Base-by-base conservation (phyloP, 805 yeast genomes). In the Phaffomyces thermotolerans region DNA sequence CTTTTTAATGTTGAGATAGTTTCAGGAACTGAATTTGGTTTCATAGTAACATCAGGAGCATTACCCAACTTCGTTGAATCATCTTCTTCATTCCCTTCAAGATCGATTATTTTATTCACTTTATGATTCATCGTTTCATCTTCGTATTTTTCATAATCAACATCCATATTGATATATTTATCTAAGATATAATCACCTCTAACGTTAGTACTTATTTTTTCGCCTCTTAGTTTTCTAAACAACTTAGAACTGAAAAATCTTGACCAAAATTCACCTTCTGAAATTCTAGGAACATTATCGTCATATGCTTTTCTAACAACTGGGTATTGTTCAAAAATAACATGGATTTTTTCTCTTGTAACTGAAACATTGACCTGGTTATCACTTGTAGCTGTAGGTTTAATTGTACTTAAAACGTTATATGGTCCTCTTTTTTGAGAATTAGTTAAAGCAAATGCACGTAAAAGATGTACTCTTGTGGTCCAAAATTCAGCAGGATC, bases 241-340 rank as follows among this genome's bases (percentile, higher is more conserved):
- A 93, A 67, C 54, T 88, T 84, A 0, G 97, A 89, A 55, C 87
- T 81, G 71, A 93, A 93, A 57, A 93, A 93, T 49, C 97, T 69
- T 10, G 95, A 87, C 99, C 99, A 93, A 55, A 93, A 93, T 57
- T 85, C 95, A 35, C 91, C 90, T 60, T 93, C 98, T 39, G 78
- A 75, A 42, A 93, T 71, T 48, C 82, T 81, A 1, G 98, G 99
- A 5, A 93, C 99, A 45, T 81, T 81, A 43, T 93, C 99, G 46
- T 78, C 81, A 57, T 85, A 93, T 0, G 98, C 98, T 49, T 76
- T 78, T 47, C 86, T 78, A 23, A 93, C 95, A 33, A 90, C 78
- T 0, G 99, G 99, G 57, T 91, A 93, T 46, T 91, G 95, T 41
- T 81, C 86, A 59, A 93, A 90, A 20, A 93, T 88, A 50, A 84